Percentiles rank a stretch among this genome's conserved stretches.
Evolutionary conservation across 2,329 filamentous ascomycete genomes (phyloP).

Genomic region (Stromatinia cepivora): DNA sequence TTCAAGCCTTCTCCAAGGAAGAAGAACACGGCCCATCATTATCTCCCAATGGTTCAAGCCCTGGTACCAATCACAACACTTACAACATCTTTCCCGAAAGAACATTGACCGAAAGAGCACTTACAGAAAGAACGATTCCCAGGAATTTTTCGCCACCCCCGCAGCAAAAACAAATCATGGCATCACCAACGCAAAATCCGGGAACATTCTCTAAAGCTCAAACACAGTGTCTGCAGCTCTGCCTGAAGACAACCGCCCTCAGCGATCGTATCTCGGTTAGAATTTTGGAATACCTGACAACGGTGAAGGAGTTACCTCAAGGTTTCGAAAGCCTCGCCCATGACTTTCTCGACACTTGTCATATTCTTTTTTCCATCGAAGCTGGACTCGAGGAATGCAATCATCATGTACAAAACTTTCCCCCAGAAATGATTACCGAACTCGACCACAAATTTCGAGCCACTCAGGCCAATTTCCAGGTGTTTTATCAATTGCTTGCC

Average conservation of each 20-base stretch:
- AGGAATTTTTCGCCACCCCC: not conserved
- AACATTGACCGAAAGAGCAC: constrained; percentile 4
- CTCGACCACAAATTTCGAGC: constrained; percentile 63
- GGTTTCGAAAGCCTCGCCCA: constrained; percentile 61
- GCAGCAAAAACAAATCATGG: constrained; percentile 9
- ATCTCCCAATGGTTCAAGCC: not conserved
- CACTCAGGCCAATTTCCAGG: constrained; percentile 61
- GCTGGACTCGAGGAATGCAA: constrained; percentile 59
- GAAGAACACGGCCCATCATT: constrained; percentile 1
- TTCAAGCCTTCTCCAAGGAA: constrained; percentile 5
- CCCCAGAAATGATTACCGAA: constrained; percentile 61
- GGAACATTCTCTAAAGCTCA: constrained; percentile 29
- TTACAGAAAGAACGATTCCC: not conserved
- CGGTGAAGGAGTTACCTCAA: constrained; percentile 53
- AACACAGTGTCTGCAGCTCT: constrained; percentile 48
- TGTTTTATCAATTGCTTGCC: constrained; percentile 63
- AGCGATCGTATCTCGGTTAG: constrained; percentile 65
- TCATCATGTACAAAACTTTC: constrained; percentile 53
- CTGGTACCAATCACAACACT: not conserved
- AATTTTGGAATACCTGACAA: constrained; percentile 63
- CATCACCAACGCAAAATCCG: not conserved
- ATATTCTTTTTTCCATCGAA: constrained; percentile 68
- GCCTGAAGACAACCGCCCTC: constrained; percentile 57
- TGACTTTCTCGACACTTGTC: constrained; percentile 67
- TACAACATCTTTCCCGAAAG: constrained; percentile 2